Percentiles rank a stretch among this genome's conserved stretches.
These are phyloP conservation scores for Triticum monococcum DNA, from an alignment of 176 grass and related monocot genomes.

Conservation along the genomic window DNA sequence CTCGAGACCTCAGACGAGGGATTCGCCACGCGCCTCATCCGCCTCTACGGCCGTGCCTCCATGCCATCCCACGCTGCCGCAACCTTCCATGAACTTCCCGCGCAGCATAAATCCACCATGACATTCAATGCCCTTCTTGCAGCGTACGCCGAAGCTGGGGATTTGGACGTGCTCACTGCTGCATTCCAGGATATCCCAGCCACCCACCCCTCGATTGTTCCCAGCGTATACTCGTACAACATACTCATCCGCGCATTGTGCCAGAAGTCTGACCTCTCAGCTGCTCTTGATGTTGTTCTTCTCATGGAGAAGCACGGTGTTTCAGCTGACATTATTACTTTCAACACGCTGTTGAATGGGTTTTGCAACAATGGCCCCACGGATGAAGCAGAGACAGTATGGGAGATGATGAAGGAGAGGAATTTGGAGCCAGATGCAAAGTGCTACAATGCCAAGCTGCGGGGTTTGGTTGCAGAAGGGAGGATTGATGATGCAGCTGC, in stretches of 20 bases:
- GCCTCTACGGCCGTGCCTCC: slow-evolving; percentile 52
- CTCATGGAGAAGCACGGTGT: slow-evolving; percentile 57
- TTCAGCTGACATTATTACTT: slow-evolving; percentile 31
- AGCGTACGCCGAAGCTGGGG: background rate
- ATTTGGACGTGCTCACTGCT: slow-evolving; percentile 18
- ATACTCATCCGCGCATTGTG: slow-evolving; percentile 44
- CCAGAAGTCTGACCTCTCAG: slow-evolving; percentile 41
- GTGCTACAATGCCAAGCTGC: slow-evolving; percentile 60
- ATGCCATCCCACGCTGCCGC: slow-evolving; percentile 50
- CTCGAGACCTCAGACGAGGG: slow-evolving; percentile 24
- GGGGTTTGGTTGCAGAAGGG: slow-evolving; percentile 38
- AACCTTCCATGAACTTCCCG: slow-evolving; percentile 40
- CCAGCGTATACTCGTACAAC: slow-evolving; percentile 52
- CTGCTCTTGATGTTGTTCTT: slow-evolving; percentile 35
- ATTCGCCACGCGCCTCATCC: slow-evolving; percentile 52
- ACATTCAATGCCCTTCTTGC: slow-evolving; percentile 50
- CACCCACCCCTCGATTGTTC: slow-evolving; percentile 33
- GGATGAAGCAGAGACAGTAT: slow-evolving; percentile 34
- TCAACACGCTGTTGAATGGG: slow-evolving; percentile 49
- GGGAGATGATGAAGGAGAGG: slow-evolving; percentile 66
- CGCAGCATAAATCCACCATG: slow-evolving; percentile 24
- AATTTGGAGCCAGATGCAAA: slow-evolving; percentile 35
- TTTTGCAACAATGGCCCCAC: slow-evolving; percentile 25
- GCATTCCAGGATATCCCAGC: slow-evolving; percentile 44
- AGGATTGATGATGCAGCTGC: slow-evolving; percentile 36